Evolutionary conservation across 2,329 filamentous ascomycete species (phyloP).

Genomic region (Talaromyces atroroseus): DNA sequence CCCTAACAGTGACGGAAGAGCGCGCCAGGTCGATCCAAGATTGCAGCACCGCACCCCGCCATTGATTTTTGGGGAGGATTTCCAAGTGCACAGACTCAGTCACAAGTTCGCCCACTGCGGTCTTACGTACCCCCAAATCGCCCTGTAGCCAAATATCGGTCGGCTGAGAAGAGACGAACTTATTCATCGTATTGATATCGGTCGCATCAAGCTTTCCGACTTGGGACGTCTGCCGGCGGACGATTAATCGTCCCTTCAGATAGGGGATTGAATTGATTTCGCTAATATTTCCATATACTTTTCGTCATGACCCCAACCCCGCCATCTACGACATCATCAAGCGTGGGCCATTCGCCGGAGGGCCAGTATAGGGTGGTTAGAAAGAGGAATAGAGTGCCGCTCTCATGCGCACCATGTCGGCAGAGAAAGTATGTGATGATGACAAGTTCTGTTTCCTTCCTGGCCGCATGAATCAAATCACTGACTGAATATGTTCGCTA

Average conservation of each 20-base stretch:
- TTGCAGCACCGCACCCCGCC: neutral
- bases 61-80: neutral
- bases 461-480: constrained; percentile 4
- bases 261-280: neutral
- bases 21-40: neutral
- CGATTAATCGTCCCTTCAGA: neutral
- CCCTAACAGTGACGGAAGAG: neutral
- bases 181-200: neutral
- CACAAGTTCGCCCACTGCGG: neutral
- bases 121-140: neutral
- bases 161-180: neutral
- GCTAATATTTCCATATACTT: neutral
- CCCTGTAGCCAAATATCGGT: neutral
- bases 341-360: constrained; percentile 71
- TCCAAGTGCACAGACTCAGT: neutral
- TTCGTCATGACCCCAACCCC: constrained; percentile 37
- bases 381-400: constrained; percentile 83
- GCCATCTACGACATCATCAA: constrained; percentile 62
- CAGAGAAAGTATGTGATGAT: constrained; percentile 71
- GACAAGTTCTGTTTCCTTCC: constrained; percentile 10
- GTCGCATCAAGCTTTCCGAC: neutral
- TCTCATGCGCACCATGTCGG: constrained; percentile 87
- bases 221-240: neutral
- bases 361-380: constrained; percentile 81
- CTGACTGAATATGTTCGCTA: constrained; percentile 9